Percentiles rank a stretch among this genome's conserved stretches.
These are phyloP conservation scores for Alternaria burnsii DNA, from an alignment of 2,329 filamentous ascomycete genomes.

Conservation along the genomic window DNA sequence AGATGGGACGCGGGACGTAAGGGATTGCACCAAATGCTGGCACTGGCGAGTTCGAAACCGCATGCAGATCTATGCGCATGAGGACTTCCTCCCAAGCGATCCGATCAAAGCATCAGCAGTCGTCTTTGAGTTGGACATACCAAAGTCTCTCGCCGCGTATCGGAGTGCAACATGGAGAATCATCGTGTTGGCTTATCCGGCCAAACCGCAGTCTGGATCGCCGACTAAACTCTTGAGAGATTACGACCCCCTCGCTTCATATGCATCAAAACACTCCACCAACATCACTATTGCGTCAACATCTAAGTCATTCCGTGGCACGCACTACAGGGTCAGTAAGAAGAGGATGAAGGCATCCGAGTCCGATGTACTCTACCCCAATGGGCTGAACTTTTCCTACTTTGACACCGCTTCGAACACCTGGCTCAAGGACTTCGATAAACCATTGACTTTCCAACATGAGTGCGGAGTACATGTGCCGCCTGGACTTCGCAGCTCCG, in stretches of 20 bases:
- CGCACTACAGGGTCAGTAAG: constrained; percentile 55
- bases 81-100: constrained; percentile 58
- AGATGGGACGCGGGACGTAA: too few relatives aligned
- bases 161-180: constrained; percentile 61
- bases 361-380: constrained; percentile 54
- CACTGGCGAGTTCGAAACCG: constrained; percentile 20
- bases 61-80: constrained; percentile 57
- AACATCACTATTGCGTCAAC: constrained; percentile 53
- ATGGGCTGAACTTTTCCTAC: constrained; percentile 57
- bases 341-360: constrained; percentile 36
- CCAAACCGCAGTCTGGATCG: neutral
- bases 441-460: constrained; percentile 52
- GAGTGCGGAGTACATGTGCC: constrained; percentile 9
- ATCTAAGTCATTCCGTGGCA: constrained; percentile 55
- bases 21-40: constrained; percentile 52
- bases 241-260: constrained; percentile 41
- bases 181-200: constrained; percentile 47
- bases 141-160: constrained; percentile 56
- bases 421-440: constrained; percentile 51
- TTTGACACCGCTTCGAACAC: constrained; percentile 52
- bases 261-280: constrained; percentile 3
- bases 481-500: neutral
- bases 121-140: constrained; percentile 61
- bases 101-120: constrained; percentile 48
- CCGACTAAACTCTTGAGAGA: constrained; percentile 7